A percentile compares a stretch with the other conserved stretches of the same genome.
Evolutionary conservation across 2,329 filamentous ascomycete species (phyloP).

Genomic region (Colletotrichum salicis): DNA sequence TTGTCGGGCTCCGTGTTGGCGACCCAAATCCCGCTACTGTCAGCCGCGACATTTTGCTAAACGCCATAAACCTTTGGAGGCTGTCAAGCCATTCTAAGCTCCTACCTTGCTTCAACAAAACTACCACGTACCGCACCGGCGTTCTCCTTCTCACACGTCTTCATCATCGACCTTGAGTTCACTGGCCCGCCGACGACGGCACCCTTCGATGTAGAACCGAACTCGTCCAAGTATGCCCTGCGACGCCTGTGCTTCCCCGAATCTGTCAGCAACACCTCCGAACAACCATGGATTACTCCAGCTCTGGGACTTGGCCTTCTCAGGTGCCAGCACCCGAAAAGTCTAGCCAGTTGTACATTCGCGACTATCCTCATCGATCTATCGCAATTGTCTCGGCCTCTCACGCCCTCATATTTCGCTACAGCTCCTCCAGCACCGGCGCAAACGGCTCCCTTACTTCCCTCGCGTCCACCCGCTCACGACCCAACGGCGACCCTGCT

Average conservation of each 20-base stretch:
- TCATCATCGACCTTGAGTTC: not conserved
- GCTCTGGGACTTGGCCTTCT: constrained; percentile 55
- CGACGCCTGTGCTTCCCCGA: constrained; percentile 16
- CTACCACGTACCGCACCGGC: not conserved
- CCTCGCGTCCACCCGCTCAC: constrained; percentile 57
- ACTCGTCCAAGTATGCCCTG: constrained; percentile 23
- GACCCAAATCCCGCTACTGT: constrained; percentile 28
- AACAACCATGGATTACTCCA: constrained; percentile 59
- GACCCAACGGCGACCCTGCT: constrained; percentile 54
- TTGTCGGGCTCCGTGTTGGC: constrained; percentile 25
- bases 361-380: constrained; percentile 86
- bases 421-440: constrained; percentile 75
- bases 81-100: constrained; percentile 10
- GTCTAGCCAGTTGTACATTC: constrained; percentile 83
- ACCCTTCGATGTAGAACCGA: constrained; percentile 11
- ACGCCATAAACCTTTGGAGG: not conserved
- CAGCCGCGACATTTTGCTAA: constrained; percentile 16
- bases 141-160: not conserved
- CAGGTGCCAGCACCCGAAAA: constrained; percentile 63
- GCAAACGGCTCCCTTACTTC: constrained; percentile 69
- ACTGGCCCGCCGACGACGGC: constrained; percentile 1
- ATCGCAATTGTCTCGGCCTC: constrained; percentile 85
- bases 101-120: not conserved
- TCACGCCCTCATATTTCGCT: constrained; percentile 85
- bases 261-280: constrained; percentile 10